A percentile compares a stretch with the other conserved stretches of the same genome.
phyloP scores from a whole-genome alignment of 2,329 filamentous ascomycete genomes.

The Xylaria arbuscula region DNA sequence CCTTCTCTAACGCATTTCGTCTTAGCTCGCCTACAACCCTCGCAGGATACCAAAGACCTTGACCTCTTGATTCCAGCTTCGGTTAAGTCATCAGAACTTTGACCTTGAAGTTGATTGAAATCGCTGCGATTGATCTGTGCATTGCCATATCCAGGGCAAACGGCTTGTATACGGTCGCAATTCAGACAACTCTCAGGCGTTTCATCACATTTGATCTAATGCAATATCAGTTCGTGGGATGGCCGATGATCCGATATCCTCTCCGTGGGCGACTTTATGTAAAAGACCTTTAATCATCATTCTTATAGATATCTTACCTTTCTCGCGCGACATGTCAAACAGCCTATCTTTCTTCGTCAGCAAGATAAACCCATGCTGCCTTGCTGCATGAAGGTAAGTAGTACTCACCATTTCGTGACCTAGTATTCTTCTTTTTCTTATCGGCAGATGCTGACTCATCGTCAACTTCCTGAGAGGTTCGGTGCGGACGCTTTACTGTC shows the following conservation, averaged over 20 bases:
- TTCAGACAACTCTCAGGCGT: not conserved
- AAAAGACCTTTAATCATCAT: too few relatives aligned
- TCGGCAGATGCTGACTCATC: not conserved
- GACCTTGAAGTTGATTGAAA: not conserved
- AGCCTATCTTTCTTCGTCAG: not conserved
- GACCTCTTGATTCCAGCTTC: not conserved
- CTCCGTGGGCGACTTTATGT: not conserved
- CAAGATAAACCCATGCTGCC: not conserved
- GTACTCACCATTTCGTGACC: not conserved
- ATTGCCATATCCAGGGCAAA: not conserved
- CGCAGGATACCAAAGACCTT: not conserved
- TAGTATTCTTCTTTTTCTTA: not conserved
- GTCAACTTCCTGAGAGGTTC: not conserved
- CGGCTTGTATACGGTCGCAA: not conserved
- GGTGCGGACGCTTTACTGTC: not conserved
- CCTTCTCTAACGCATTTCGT: not conserved
- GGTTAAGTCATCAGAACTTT: not conserved
- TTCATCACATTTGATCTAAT: constrained; percentile 5
- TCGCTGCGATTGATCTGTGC: not conserved
- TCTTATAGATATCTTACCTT: not conserved
- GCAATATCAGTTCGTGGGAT: not conserved
- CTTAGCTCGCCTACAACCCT: not conserved
- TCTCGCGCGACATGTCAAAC: not conserved
- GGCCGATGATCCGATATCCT: not conserved
- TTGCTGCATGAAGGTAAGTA: not conserved